phyloP scores from a whole-genome alignment of 2,329 filamentous ascomycete species.

The Colletotrichum neosansevieriae region DNA sequence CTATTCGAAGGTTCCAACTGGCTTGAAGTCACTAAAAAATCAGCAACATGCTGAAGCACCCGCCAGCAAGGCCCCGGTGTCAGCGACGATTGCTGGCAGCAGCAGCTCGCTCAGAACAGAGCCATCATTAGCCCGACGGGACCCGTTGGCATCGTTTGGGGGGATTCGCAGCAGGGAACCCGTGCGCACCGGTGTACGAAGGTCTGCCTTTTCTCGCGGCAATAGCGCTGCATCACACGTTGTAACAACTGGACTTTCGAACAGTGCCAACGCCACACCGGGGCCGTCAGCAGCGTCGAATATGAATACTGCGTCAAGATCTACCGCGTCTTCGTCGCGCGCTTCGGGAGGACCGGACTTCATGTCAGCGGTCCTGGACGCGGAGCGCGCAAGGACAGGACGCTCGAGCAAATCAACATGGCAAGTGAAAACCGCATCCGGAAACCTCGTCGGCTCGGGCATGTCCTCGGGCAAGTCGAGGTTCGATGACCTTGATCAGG shows the following conservation, averaged over 20 bases:
- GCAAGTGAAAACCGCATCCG: constrained; percentile 18
- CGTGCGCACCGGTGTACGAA: not conserved
- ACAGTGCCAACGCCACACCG: not conserved
- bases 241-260: not conserved
- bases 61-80: not conserved
- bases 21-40: too few species aligned
- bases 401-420: constrained; percentile 18
- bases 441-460: constrained; percentile 16
- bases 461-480: constrained; percentile 18
- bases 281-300: not conserved
- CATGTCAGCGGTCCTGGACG: constrained; percentile 21
- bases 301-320: too few species aligned
- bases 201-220: not conserved
- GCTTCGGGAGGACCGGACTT: not conserved
- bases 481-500: constrained; percentile 6
- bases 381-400: constrained; percentile 11
- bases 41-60: too few species aligned
- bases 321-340: not conserved
- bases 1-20: not conserved
- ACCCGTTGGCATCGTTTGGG: constrained; percentile 7
- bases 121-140: not conserved
- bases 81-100: not conserved
- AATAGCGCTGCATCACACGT: not conserved
- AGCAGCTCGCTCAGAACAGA: not conserved
- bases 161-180: constrained; percentile 1